These are phyloP conservation scores for Oxytropis ochrocephala DNA, from an alignment of 306 rosid species.

Conservation along the genomic window DNA sequence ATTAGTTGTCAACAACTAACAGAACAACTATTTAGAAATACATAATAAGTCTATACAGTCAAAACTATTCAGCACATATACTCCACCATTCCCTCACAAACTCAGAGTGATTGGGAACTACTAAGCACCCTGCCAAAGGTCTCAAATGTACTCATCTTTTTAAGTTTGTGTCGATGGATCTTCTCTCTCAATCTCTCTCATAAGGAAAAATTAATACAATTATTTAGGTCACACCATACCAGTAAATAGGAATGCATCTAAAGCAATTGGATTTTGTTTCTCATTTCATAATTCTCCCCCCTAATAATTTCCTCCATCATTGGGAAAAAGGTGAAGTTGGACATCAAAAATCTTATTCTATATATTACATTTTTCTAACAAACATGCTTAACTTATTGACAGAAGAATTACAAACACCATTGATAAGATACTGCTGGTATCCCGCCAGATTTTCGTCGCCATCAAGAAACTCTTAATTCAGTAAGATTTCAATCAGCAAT, in stretches of 20 bases:
- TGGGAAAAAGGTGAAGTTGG: background rate
- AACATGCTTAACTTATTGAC: background rate
- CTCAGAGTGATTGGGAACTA: too few species aligned
- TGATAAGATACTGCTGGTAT: background rate
- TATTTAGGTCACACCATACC: background rate
- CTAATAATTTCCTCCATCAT: background rate
- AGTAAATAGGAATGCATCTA: background rate
- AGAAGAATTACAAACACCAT: background rate
- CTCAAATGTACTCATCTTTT: too few species aligned
- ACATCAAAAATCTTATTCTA: background rate
- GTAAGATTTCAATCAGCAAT: background rate
- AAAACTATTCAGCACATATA: too few species aligned
- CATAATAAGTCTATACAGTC: too few species aligned
- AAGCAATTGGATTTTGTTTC: background rate
- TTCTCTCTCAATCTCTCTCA: too few species aligned
- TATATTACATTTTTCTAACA: background rate
- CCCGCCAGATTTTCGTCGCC: background rate
- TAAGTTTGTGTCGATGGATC: too few species aligned
- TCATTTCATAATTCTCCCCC: background rate
- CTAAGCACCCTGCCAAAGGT: too few species aligned
- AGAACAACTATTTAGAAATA: too few species aligned
- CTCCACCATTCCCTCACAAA: too few species aligned
- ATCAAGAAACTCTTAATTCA: background rate
- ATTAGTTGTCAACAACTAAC: too few species aligned
- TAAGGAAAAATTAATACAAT: background rate